These are phyloP conservation scores for Pulveroboletus sp. DNA, from an alignment of 768 basidiomycete genomes.

Conservation along the genomic window DNA sequence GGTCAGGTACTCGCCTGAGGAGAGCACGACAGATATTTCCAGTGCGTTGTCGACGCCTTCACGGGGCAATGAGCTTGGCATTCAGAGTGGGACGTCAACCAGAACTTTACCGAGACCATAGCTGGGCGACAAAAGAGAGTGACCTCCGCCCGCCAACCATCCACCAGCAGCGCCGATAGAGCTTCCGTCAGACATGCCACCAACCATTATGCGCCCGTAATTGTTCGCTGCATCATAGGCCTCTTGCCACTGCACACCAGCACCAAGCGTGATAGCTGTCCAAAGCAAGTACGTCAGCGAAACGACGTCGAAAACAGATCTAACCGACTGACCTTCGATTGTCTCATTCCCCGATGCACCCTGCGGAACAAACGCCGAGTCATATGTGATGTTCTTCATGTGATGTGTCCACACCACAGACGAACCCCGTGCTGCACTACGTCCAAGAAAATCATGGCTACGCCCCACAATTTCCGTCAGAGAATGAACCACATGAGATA, in stretches of 20 bases:
- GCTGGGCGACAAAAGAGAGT: conserved; percentile 36
- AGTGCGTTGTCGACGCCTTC: conserved; percentile 46
- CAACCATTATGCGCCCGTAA: conserved; percentile 40
- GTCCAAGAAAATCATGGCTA: conserved; percentile 38
- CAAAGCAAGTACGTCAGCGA: conserved; percentile 4
- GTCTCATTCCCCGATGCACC: conserved; percentile 22
- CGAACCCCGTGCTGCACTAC: conserved; percentile 34
- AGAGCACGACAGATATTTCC: conserved; percentile 41
- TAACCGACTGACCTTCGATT: background rate
- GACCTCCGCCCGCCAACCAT: conserved; percentile 47
- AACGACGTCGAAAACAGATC: background rate
- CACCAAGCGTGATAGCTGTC: conserved; percentile 31
- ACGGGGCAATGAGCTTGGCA: background rate
- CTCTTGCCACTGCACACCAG: conserved; percentile 45
- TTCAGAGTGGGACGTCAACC: background rate
- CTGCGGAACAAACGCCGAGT: conserved; percentile 28
- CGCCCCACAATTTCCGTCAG: background rate
- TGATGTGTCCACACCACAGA: conserved; percentile 41
- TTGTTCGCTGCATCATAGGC: conserved; percentile 38
- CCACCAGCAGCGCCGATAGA: conserved; percentile 47
- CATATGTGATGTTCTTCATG: conserved; percentile 34
- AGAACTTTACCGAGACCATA: conserved; percentile 38
- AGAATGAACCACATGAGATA: background rate
- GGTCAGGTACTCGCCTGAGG: conserved; percentile 36
- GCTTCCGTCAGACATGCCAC: conserved; percentile 37